Evolutionary conservation across 1,284 basidiomycete genomes (phyloP).

Genomic region (Leccinum subspadiceum): DNA sequence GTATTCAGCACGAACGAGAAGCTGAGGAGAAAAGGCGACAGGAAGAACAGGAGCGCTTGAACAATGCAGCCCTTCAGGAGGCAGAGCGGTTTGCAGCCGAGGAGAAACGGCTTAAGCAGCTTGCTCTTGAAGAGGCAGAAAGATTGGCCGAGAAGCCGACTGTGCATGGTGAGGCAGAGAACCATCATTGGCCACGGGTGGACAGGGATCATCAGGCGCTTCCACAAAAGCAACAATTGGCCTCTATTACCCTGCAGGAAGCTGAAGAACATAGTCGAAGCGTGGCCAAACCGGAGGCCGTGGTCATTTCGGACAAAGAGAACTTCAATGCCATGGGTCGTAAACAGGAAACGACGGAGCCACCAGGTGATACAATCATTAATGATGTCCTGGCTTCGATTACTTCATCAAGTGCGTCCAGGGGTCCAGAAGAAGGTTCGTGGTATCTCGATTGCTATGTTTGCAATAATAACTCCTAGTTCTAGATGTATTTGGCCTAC

Average conservation of each 20-base stretch:
- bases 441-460: conserved; percentile 4
- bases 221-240: conserved; percentile 26
- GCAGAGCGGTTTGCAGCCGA: conserved; percentile 23
- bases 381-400: not conserved
- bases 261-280: conserved; percentile 28
- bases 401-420: not conserved
- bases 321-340: not conserved
- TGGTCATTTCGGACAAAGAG: conserved; percentile 25
- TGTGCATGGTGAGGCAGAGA: conserved; percentile 15
- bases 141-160: conserved; percentile 30
- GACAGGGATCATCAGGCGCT: conserved; percentile 28
- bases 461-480: conserved; percentile 2
- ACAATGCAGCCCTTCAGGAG: conserved; percentile 25
- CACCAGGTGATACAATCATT: conserved; percentile 1
- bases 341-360: conserved; percentile 17
- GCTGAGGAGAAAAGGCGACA: conserved; percentile 33
- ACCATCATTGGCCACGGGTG: conserved; percentile 26
- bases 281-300: conserved; percentile 27
- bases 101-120: conserved; percentile 28
- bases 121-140: conserved; percentile 22
- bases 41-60: conserved; percentile 30
- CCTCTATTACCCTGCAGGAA: conserved; percentile 19
- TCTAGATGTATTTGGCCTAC: conserved; percentile 58
- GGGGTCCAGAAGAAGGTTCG: conserved; percentile 27
- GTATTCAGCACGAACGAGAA: conserved; percentile 22